phyloP scores from a whole-genome alignment of 164 flowering plant genomes.

The Annona cherimola region DNA sequence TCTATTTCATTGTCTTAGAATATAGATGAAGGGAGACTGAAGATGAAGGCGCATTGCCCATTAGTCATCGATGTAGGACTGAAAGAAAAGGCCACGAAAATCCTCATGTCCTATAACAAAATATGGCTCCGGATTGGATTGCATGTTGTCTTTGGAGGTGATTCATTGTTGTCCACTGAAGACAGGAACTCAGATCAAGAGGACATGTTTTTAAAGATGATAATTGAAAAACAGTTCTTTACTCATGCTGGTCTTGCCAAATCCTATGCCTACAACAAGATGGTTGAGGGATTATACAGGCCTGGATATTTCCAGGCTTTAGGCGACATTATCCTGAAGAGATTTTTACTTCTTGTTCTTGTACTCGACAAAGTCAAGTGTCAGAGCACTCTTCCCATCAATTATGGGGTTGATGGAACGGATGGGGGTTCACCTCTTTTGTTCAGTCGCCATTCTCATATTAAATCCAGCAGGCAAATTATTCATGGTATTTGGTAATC shows the following conservation, averaged over 20 bases:
- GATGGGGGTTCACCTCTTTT: conserved; percentile 97
- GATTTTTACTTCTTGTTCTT: conserved; percentile 77
- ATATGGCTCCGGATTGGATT: conserved; percentile 88
- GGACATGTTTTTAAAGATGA: conserved; percentile 60
- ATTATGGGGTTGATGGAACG: conserved; percentile 89
- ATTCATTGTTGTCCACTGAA: conserved; percentile 57
- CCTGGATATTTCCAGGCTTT: conserved; percentile 86
- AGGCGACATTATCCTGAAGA: conserved; percentile 79
- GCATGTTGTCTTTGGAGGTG: conserved; percentile 79
- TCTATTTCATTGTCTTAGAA: conserved; percentile 35
- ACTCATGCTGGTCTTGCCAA: conserved; percentile 74
- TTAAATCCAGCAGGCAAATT: conserved; percentile 79
- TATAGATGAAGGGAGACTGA: conserved; percentile 88
- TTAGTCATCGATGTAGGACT: conserved; percentile 81
- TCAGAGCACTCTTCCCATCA: conserved; percentile 65
- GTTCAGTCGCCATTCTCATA: conserved; percentile 40
- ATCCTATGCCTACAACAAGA: conserved; percentile 74
- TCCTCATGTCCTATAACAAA: conserved; percentile 68
- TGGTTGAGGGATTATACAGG: conserved; percentile 83
- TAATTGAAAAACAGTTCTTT: conserved; percentile 72
- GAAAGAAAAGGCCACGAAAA: conserved; percentile 63
- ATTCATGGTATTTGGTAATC: conserved; percentile 51
- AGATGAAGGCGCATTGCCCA: conserved; percentile 89
- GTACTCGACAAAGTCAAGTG: conserved; percentile 82
- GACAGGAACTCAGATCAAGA: conserved; percentile 60